Evolutionary conservation across 1,139 yeast genomes (phyloP).

Genomic region (Yamadazyma songkhlaensis): DNA sequence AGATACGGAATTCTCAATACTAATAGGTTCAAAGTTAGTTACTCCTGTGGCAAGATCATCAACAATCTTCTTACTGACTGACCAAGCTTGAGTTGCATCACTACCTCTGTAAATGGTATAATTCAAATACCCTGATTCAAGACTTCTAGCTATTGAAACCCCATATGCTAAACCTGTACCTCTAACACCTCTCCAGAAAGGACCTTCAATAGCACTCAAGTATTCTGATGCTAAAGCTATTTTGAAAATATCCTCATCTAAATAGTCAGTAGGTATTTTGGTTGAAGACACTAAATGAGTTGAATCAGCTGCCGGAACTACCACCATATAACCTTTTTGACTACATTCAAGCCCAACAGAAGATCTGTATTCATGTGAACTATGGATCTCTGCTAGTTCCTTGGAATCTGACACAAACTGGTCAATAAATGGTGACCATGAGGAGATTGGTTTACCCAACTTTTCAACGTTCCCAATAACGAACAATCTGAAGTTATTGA

Average conservation of each 20-base stretch:
- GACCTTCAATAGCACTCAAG: slow-evolving; percentile 90
- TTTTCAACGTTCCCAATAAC: slow-evolving; percentile 65
- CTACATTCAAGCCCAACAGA: slow-evolving; percentile 53
- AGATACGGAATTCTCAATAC: slow-evolving; percentile 72
- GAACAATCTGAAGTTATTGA: slow-evolving; percentile 63
- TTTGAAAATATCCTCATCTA: slow-evolving; percentile 65
- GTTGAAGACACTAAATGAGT: slow-evolving; percentile 68
- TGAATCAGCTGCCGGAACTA: slow-evolving; percentile 86
- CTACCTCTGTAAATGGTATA: slow-evolving; percentile 80
- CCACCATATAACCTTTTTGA: slow-evolving; percentile 58
- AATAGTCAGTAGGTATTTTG: slow-evolving; percentile 61
- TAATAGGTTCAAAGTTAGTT: slow-evolving; percentile 51
- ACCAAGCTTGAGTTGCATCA: slow-evolving; percentile 72
- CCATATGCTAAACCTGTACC: slow-evolving; percentile 97
- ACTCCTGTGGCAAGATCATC: slow-evolving; percentile 55
- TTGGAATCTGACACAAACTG: slow-evolving; percentile 13
- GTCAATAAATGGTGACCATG: slow-evolving; percentile 54
- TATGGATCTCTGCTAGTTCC: slow-evolving; percentile 40
- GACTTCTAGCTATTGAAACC: slow-evolving; percentile 55
- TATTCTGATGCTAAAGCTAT: slow-evolving; percentile 74
- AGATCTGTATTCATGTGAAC: slow-evolving; percentile 54
- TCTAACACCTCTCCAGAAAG: slow-evolving; percentile 94
- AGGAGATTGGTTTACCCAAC: slow-evolving; percentile 52
- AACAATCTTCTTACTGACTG: slow-evolving; percentile 67
- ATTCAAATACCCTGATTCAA: slow-evolving; percentile 67